Percentiles rank a stretch among this genome's conserved stretches.
Conservation (phyloP, 164 flowering plant species). For the Annona cherimola region DNA sequence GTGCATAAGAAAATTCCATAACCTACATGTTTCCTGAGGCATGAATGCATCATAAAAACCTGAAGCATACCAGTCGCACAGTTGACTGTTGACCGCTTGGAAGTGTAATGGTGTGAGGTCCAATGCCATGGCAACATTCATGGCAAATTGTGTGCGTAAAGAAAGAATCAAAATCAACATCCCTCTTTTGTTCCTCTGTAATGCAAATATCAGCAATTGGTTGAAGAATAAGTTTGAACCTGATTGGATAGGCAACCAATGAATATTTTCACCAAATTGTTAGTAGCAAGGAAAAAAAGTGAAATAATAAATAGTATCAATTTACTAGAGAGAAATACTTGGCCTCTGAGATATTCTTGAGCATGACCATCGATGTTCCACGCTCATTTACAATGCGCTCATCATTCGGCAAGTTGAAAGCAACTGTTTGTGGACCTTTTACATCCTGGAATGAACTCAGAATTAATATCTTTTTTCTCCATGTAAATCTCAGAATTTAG, state of each 20-base stretch:
- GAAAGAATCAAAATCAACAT: slow-evolving; percentile 84
- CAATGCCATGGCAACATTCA: slow-evolving; percentile 97
- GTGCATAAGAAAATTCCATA: neutral
- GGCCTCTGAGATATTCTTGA: slow-evolving; percentile 95
- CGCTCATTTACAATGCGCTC: slow-evolving; percentile 89
- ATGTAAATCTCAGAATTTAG: too few relatives aligned
- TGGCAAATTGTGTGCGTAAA: slow-evolving; percentile 95
- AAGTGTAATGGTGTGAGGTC: slow-evolving; percentile 84
- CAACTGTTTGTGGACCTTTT: slow-evolving; percentile 95
- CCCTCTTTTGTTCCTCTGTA: slow-evolving; percentile 51
- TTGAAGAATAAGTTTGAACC: slow-evolving; percentile 86
- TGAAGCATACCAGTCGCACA: slow-evolving; percentile 72
- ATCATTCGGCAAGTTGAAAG: slow-evolving; percentile 96
- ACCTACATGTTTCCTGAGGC: neutral
- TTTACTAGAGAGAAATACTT: slow-evolving; percentile 42
- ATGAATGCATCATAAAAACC: neutral
- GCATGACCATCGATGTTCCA: slow-evolving; percentile 97
- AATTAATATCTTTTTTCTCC: neutral
- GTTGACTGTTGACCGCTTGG: slow-evolving; percentile 80
- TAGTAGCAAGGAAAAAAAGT: neutral
- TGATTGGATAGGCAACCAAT: slow-evolving; percentile 19
- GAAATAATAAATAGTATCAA: neutral
- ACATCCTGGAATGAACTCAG: slow-evolving; percentile 55
- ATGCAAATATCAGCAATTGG: slow-evolving; percentile 76
- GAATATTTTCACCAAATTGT: neutral